Conservation (phyloP, 768 basidiomycete genomes). For the Tulasnella sp. region DNA sequence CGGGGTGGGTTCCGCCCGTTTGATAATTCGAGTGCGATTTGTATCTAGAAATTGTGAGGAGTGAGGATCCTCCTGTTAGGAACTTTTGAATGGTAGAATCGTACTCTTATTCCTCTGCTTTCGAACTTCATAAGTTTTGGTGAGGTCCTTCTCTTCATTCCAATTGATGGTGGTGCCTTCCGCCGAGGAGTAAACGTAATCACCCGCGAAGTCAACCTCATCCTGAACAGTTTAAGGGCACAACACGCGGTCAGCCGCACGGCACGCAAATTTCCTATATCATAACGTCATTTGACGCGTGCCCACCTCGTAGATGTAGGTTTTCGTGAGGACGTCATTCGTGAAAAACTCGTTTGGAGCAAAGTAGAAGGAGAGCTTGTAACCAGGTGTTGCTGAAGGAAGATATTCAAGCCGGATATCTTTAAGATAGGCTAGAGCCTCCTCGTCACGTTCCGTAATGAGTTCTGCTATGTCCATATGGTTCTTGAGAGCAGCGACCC, state of each 20-base stretch:
- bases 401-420: constrained; percentile 81
- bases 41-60: constrained; percentile 31
- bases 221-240: constrained; percentile 33
- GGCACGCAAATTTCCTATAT: neutral
- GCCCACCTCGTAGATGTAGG: constrained; percentile 66
- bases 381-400: constrained; percentile 49
- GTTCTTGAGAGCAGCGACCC: constrained; percentile 92
- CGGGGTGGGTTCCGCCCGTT: constrained; percentile 79
- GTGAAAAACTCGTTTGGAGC: constrained; percentile 78
- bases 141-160: constrained; percentile 98
- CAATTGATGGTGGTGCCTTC: constrained; percentile 88
- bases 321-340: constrained; percentile 78
- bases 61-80: neutral
- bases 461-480: constrained; percentile 77
- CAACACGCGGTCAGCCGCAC: constrained; percentile 2
- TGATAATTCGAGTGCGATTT: constrained; percentile 40
- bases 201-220: constrained; percentile 86
- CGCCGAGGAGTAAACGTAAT: constrained; percentile 94
- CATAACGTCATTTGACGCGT: neutral
- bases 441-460: constrained; percentile 87
- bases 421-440: constrained; percentile 72
- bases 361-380: constrained; percentile 84
- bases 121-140: constrained; percentile 96
- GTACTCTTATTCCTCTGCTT: constrained; percentile 98
- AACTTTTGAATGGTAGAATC: constrained; percentile 26